phyloP scores from a whole-genome alignment of 192 early-diverging fungal species.

The Coemansia guatemalensis region DNA sequence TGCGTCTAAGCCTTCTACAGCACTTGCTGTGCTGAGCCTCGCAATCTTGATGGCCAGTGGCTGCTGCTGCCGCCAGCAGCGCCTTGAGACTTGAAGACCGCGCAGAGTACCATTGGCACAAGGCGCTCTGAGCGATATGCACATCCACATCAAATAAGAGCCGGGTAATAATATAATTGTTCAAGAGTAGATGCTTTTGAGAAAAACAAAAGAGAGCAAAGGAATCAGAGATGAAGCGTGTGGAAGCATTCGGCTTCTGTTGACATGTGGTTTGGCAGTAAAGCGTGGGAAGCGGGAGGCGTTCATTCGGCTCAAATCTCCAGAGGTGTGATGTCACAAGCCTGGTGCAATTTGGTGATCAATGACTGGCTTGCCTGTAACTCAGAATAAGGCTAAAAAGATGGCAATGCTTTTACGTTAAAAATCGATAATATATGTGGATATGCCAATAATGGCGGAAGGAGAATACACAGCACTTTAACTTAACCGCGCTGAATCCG shows the following conservation, averaged over 20 bases:
- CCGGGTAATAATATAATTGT: neutral
- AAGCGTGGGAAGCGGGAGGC: neutral
- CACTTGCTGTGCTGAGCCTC: neutral
- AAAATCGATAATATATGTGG: neutral
- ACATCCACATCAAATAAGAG: neutral
- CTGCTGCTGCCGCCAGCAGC: neutral
- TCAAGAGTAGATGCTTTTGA: neutral
- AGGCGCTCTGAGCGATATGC: neutral
- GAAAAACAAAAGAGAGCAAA: neutral
- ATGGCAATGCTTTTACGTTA: neutral
- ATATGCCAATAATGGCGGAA: neutral
- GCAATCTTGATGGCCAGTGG: neutral
- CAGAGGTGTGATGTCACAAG: neutral
- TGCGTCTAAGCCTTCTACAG: neutral
- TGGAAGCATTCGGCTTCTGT: neutral
- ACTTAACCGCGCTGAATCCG: slow-evolving; percentile 43
- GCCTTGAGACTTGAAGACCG: neutral
- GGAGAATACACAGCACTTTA: neutral
- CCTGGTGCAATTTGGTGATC: neutral
- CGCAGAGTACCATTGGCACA: neutral
- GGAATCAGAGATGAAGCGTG: neutral
- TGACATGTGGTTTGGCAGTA: neutral
- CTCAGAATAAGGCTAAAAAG: too few species aligned
- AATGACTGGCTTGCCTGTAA: too few species aligned
- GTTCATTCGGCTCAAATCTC: neutral